phyloP scores from a whole-genome alignment of 768 basidiomycete genomes.

The Auricularia heimuer region DNA sequence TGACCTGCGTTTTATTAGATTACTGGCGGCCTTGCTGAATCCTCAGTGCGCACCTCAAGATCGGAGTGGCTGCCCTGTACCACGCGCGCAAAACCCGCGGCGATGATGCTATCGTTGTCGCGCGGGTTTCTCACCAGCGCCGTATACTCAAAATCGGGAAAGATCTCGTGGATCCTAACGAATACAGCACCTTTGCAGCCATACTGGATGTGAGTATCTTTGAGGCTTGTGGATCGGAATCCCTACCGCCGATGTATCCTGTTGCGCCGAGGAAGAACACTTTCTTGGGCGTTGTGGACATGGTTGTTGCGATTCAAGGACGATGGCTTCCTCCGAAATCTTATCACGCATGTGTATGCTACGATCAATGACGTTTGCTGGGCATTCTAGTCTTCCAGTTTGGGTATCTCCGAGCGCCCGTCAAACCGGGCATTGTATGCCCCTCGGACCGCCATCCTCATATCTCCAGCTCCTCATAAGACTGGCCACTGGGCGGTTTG shows the following conservation, averaged over 20 bases:
- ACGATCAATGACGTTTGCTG: no score
- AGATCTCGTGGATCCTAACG: background rate
- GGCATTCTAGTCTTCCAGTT: no score
- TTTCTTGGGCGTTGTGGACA: background rate
- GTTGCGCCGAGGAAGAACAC: background rate
- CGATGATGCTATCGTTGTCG: background rate
- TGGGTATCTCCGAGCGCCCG: no score
- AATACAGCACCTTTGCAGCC: background rate
- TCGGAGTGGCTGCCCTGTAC: background rate
- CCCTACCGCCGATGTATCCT: background rate
- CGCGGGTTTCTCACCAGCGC: background rate
- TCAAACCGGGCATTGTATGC: no score
- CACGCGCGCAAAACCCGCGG: background rate
- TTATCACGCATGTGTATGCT: no score
- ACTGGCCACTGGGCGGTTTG: no score
- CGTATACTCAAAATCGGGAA: background rate
- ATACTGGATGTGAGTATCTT: no score
- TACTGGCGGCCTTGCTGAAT: background rate
- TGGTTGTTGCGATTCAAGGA: background rate
- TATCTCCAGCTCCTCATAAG: no score
- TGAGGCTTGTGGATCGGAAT: no score
- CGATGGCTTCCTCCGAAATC: no score
- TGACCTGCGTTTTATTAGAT: background rate
- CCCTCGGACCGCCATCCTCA: no score
- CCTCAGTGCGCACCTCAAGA: background rate